Evolutionary conservation across 2,329 filamentous ascomycete genomes (phyloP), one percentile per base, ranked within the genome.

Genomic region (Xylariaceae sp.): DNA sequence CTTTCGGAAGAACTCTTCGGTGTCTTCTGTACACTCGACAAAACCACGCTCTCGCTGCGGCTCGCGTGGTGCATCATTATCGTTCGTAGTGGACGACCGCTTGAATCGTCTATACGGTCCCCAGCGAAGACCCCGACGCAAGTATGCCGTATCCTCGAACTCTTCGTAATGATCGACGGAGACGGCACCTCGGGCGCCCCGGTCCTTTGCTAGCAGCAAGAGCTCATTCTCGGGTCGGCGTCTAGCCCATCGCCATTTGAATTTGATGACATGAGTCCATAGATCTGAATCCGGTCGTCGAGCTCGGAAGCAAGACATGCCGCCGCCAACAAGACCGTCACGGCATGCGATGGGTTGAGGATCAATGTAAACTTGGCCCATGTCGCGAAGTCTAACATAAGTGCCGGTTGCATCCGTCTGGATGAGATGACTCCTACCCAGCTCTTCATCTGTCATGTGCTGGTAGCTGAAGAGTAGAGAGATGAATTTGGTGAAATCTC

Each of bases 171-270:
- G 56, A 48, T 60, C 49, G 49, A 69, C 58, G 9, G 60, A 65
- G 19, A 64, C 27, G 27, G 58, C 57, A 43, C 62, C 65, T 56
- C 59, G 63, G 32, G 57, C 62, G 27, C 51, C 36, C 56, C 60
- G 66, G 44, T 66, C 27, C 45, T 60, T 56, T 17, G 56, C 62
- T 42, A 66, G 42, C 33, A 49, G 59, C 18, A 69, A 55, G 48
- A 69, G 58, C 55, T 68, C 62, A 19, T 65, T 57, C 51, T 70
- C 67, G 1, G 62, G 55, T 48, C 59, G 61, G 0, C 60, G 53
- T 40, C 56, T 59, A 5, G 55, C 60, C 62, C 59, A 64, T 17
- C 65, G 65, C 66, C 66, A 68, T 48, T 64, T 66, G 48, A 65
- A 65, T 45, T 68, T 68, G 19, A 68, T 35, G 45, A 62, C 59